Evolutionary conservation across 306 rosid species (phyloP).

Genomic region (Parietaria judaica): DNA sequence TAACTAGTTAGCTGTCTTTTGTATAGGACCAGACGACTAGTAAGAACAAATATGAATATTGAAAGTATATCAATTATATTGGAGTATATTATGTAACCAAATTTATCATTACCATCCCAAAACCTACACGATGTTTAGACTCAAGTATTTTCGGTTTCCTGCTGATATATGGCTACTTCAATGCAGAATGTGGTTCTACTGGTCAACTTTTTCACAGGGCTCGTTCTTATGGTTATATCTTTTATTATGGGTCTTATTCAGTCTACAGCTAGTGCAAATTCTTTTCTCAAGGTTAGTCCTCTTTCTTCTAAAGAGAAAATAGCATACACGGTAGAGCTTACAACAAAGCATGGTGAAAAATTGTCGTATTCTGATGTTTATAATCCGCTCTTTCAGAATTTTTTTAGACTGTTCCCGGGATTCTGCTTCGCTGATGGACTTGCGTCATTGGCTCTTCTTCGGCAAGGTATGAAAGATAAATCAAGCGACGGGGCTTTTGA

Average conservation of each 20-base stretch:
- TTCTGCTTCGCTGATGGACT: slow-evolving; percentile 99
- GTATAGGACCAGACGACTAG: too few relatives aligned
- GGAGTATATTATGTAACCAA: too few relatives aligned
- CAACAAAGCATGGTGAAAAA: slow-evolving; percentile 4
- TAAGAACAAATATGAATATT: too few relatives aligned
- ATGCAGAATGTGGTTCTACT: slow-evolving; percentile 85
- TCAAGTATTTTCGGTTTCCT: slow-evolving; percentile 1
- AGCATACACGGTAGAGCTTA: not conserved
- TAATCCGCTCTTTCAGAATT: slow-evolving; percentile 51
- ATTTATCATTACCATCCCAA: too few relatives aligned
- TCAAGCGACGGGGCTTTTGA: slow-evolving; percentile 67
- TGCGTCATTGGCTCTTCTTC: slow-evolving; percentile 89
- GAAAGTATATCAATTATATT: too few relatives aligned
- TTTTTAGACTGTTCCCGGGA: slow-evolving; percentile 92
- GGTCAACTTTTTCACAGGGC: slow-evolving; percentile 81
- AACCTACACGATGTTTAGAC: not conserved
- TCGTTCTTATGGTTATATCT: slow-evolving; percentile 86
- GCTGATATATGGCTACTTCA: slow-evolving; percentile 21
- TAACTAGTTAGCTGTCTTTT: too few relatives aligned
- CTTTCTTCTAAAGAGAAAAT: not conserved
- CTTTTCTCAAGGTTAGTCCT: slow-evolving; percentile 72
- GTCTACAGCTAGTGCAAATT: slow-evolving; percentile 60
- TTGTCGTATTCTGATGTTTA: slow-evolving; percentile 18
- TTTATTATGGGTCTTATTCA: slow-evolving; percentile 81
- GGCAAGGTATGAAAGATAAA: slow-evolving; percentile 93